Evolutionary conservation across 2,329 filamentous ascomycete genomes (phyloP).

Genomic region (Venturia effusa): DNA sequence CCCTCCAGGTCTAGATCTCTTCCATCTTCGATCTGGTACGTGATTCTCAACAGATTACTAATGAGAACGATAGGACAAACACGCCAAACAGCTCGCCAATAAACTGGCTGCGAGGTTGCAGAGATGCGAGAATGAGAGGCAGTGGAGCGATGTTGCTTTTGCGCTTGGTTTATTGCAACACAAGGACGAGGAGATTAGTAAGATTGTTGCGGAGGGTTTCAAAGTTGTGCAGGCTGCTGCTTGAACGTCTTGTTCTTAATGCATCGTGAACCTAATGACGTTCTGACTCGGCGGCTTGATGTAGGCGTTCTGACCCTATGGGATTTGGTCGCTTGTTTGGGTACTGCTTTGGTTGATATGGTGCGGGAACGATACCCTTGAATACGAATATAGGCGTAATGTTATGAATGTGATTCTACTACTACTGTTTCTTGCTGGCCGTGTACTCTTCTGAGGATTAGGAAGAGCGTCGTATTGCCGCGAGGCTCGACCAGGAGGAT

Average conservation of each 20-base stretch:
- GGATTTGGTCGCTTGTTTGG: not conserved
- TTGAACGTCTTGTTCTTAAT: not conserved
- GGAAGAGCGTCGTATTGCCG: too few species aligned
- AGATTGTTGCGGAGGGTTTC: slow-evolving; percentile 65
- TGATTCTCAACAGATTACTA: slow-evolving; percentile 8
- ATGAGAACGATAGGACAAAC: slow-evolving; percentile 64
- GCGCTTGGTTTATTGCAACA: slow-evolving; percentile 82
- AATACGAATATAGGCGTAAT: not conserved
- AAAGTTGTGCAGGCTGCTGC: slow-evolving; percentile 32
- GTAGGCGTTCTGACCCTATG: too few species aligned
- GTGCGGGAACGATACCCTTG: not conserved
- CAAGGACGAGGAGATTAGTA: slow-evolving; percentile 82
- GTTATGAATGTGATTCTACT: too few species aligned
- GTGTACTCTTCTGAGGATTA: too few species aligned
- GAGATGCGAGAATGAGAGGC: slow-evolving; percentile 81
- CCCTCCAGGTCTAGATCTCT: not conserved
- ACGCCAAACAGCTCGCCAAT: slow-evolving; percentile 84
- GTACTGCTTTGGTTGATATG: not conserved
- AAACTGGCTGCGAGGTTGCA: slow-evolving; percentile 81
- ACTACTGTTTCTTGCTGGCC: too few species aligned
- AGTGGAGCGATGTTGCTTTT: slow-evolving; percentile 97
- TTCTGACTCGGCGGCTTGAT: not conserved
- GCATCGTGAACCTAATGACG: not conserved
- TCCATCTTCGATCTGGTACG: too few species aligned
- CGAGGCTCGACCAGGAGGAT: too few species aligned